Base-by-base conservation (phyloP, 1,139 yeast genomes). In the Hansenula lynferdii region DNA sequence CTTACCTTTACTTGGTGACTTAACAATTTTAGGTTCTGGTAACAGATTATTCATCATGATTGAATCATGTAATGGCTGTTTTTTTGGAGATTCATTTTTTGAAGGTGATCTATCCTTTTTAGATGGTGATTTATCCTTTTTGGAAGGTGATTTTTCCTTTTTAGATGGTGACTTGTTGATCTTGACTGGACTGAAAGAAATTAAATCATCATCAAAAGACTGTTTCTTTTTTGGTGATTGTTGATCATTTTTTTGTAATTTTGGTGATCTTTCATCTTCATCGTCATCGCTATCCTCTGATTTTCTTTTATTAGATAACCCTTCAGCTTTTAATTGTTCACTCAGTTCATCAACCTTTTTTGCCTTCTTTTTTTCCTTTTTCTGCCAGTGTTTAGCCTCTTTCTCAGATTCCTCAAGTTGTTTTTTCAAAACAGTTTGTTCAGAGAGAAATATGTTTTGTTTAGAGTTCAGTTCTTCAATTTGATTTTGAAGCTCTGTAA, bases 281-380 rank as follows among this genome's bases (percentile, higher is more conserved):
- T 45, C 47, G 15, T 32, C 27, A 12, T 29, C 36, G 19, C 8
- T 10, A 11, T 7, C 18, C 11, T 40, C 40, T 6, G 36, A 35
- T 12, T 19, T 39, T 35, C 42, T 39, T 21, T 40, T 43, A 43
- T 53, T 22, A 22, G 11, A 9, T 7, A 22, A 6, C 11, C 12
- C 8, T 9, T 12, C 11, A 22, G 24, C 8, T 5, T 35, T 21
- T 14, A 45, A 17, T 17, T 43, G 34, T 5, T 32, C 38, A 7
- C 14, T 34, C 36, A 50, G 28, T 4, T 45, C 40, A 2, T 42
- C 42, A 22, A 49, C 35, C 32, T 41, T 31, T 18, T 35, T 37
- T 4, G 18, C 3, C 12, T 15, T 32, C 38, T 56, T 58, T 41
- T 56, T 62, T 29, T 54, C 62, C 31, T 50, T 57, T 40, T 58